Base-by-base conservation (phyloP, 2,329 filamentous ascomycete species). In the Penicillium nordicum region DNA sequence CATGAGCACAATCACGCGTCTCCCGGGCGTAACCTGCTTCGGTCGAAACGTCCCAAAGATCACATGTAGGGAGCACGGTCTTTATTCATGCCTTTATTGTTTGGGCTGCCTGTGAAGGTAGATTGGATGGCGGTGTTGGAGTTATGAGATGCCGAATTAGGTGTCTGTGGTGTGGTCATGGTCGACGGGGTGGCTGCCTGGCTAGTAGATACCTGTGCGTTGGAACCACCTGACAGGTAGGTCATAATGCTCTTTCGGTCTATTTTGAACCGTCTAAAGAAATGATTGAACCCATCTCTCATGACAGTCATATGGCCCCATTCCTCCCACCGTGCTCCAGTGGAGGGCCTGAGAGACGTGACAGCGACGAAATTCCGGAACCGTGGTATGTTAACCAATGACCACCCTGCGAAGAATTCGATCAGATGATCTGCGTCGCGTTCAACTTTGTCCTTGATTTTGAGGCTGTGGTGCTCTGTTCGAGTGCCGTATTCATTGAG, bases 331-430 rank as follows among this genome's bases (percentile, higher is more conserved):
- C 57, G 51, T 32, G 18, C 11, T 6, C 27, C 36, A 11, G 27
- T 45, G 21, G 50, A 0, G 10, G 8, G 11, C 42, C n/a, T 2
- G 57, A 38, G 27, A 5, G 59, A 51, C 14, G 74, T 43, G 4
- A 74, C 65, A 27, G 34, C 53, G 23, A 67, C 23, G 27, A 74
- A 74, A 9, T 65, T 67, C 8, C 73, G 67, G 47, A 72, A 72
- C 8, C 64, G 64, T 16, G 72, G 57, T 4, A 61, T 61, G 47
- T 76, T 66, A 12, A 71, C 52, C 6, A 74, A 52, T 2, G 63
- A 60, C 72, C 72, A 76, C 9, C 72, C 74, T 1, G 74, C 70
- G 44, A 76, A 76, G 30, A 72, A 69, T 51, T 77, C 73, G 6
- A 71, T 64, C 1, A 77, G 63, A 51, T 72, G 70, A 43, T 77